Evolutionary conservation across 345 rosid species (phyloP).

Genomic region (Eucalyptus curtisii): DNA sequence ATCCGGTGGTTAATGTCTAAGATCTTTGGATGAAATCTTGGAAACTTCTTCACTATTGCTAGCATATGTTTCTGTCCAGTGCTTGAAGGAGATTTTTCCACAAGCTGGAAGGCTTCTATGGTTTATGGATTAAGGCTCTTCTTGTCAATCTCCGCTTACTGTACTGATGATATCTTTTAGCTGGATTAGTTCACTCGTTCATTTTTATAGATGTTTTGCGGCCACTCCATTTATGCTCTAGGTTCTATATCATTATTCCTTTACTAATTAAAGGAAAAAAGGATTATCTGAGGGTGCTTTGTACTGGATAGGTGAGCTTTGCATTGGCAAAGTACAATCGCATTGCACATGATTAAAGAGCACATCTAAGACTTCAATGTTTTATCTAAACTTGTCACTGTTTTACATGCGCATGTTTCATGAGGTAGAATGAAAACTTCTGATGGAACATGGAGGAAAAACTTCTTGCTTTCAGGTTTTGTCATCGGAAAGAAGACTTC

Average conservation of each 20-base stretch:
- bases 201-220: background rate
- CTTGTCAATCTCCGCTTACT: background rate
- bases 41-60: background rate
- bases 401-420: background rate
- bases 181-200: background rate
- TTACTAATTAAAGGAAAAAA: background rate
- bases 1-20: background rate
- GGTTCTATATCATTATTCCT: background rate
- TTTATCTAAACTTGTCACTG: background rate
- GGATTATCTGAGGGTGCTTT: background rate
- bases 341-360: background rate
- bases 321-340: background rate
- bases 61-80: background rate
- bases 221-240: background rate
- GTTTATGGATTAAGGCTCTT: background rate
- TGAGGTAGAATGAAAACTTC: background rate
- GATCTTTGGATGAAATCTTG: background rate
- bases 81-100: background rate
- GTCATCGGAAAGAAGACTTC: conserved; percentile 51
- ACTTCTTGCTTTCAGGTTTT: conserved; percentile 38
- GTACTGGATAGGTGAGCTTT: background rate
- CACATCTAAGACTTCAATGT: background rate
- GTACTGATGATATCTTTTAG: background rate
- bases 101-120: background rate
- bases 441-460: background rate